Conservation (phyloP, 441 rosid species). For the Sinapis alba region DNA sequence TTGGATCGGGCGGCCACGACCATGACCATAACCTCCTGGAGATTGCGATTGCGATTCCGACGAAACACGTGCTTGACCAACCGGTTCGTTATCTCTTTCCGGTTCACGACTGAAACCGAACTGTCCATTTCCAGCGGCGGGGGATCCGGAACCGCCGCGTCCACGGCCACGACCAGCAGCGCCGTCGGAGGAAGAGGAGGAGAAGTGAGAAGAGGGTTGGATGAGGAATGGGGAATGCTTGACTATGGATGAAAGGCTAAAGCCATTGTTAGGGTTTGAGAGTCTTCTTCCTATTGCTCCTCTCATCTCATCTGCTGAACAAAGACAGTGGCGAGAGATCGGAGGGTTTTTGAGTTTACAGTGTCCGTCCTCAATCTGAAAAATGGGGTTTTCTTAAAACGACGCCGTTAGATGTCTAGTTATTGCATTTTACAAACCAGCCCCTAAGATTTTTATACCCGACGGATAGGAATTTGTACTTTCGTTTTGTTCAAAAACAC, state of each 20-base stretch:
- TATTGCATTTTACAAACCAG: too few species aligned
- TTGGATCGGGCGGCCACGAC: constrained; percentile 58
- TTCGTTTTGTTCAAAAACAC: too few species aligned
- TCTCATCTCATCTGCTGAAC: constrained; percentile 44
- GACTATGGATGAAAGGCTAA: constrained; percentile 29
- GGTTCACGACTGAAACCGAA: constrained; percentile 39
- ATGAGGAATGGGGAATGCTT: constrained; percentile 39
- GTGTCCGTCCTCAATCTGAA: neutral
- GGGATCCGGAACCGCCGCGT: constrained; percentile 46
- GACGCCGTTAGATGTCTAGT: too few species aligned
- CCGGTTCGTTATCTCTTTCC: constrained; percentile 39
- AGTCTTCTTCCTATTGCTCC: constrained; percentile 57
- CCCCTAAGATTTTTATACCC: too few species aligned
- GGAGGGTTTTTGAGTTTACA: constrained; percentile 22
- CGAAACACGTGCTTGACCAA: constrained; percentile 34
- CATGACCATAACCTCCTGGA: constrained; percentile 56
- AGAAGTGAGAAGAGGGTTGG: constrained; percentile 53
- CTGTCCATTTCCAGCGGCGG: constrained; percentile 6
- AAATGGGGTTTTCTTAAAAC: neutral
- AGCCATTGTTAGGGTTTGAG: constrained; percentile 35
- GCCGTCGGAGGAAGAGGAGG: constrained; percentile 58
- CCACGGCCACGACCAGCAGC: constrained; percentile 61
- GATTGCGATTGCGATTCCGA: constrained; percentile 30
- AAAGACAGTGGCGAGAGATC: neutral
- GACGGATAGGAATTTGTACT: too few species aligned